Base-by-base conservation (phyloP, 2,329 filamentous ascomycete genomes). In the Fonsecaea erecta region DNA sequence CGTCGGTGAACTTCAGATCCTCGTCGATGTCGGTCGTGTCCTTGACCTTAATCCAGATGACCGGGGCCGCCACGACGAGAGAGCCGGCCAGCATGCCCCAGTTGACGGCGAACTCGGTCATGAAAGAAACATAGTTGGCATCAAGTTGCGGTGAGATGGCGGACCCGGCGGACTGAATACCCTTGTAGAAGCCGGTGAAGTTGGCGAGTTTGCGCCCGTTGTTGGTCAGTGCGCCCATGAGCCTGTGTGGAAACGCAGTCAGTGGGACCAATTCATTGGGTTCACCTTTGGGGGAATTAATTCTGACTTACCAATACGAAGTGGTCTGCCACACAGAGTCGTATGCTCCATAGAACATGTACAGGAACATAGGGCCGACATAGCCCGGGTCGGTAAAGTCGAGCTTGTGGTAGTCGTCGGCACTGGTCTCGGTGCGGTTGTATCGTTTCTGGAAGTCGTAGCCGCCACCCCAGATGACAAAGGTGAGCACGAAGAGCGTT, bases 261-360 rank as follows among this genome's bases (percentile, higher is more conserved):
- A 58, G 40, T 34, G 6, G 24, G 55, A 43, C 16, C 21, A 26
- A 12, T 48, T 48, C 8, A 3, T n/a, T 30, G 3, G n/a, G 1
- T 28, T 11, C 24, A 24, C n/a, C 24, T 52, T 52, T 24, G 14
- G 48, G 48, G 46, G 52, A 4, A n/a, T n/a, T 40, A 14, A 18
- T 21, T 16, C 2, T 35, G 52, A 52, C 82, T 72, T 76, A 85
- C 93, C 93, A 97, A 83, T 98, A 97, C 56, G 93, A 88, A 73
- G 84, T 88, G 0, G 92, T 94, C 81, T 98, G 94, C 89, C 92
- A 97, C 61, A 88, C 86, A 51, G 93, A 92, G 76, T 97, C 94
- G 72, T 89, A 95, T 77, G 95, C 89, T 46, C 92, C 92, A 76
- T 95, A 96, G 78, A 93, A 93, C 73, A 96, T 91, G 81, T 93